Evolutionary conservation across 2,329 filamentous ascomycete genomes (phyloP), one percentile per base, ranked within the genome.

Genomic region (Pyrenophora graminea): DNA sequence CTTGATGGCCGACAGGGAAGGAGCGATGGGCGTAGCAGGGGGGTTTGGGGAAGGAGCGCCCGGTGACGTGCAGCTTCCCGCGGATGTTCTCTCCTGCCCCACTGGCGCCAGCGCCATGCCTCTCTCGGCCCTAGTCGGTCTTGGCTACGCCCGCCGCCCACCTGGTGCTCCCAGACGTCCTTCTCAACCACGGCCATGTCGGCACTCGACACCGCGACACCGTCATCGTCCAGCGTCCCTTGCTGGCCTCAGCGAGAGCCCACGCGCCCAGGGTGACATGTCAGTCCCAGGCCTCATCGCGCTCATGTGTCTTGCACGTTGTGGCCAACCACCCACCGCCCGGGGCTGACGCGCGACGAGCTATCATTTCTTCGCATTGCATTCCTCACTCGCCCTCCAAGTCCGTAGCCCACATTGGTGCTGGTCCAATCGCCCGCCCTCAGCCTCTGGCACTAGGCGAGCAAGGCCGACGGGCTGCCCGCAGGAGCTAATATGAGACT

Each of bases 231-330:
- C 10, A 19, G 17, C 33, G n/a, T 53, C 59, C 57, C 57, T 61
- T 63, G 58, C 62, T 59, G 49, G 47, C 34, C 32, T 27, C 53
- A 42, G 48, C 58, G 44, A 48, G 23, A 39, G 45, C 55, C 58
- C 62, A 68, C 66, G 64, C 65, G 63, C 39, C 51, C 51, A 57
- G 47, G 51, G 67, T 70, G 61, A 63, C 66, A 62, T 69, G 48
- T 52, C 57, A 42, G 50, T 64, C 58, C 64, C 63, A 60, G 53
- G 47, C 50, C 51, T 48, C 48, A 51, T 39, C 46, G 50, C 62
- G 41, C 66, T 60, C 67, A 63, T 68, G 63, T 70, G 66, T 66
- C 66, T 69, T 58, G 66, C 68, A 71, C 68, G 68, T 71, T 70
- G 64, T 65, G 40, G 58, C 63, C 59, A 46, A 58, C 54, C 53